Percentiles rank a stretch among this genome's conserved stretches.
Evolutionary conservation across 805 yeast genomes (phyloP).

Genomic region (Candida maltosa): DNA sequence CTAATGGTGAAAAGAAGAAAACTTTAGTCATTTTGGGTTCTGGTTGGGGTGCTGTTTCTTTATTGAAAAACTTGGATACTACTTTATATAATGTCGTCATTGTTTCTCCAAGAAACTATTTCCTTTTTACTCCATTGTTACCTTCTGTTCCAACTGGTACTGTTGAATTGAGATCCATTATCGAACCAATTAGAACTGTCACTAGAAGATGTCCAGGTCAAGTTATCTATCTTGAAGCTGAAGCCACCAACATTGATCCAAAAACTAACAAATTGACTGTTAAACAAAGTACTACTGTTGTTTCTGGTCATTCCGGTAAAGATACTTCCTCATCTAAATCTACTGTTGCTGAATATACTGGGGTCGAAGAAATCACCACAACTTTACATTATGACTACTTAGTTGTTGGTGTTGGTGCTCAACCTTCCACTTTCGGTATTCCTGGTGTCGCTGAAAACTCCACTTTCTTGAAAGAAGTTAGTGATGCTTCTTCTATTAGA

Average conservation of each 20-base stretch:
- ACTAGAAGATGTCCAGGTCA: slow-evolving; percentile 78
- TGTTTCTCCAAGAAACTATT: slow-evolving; percentile 92
- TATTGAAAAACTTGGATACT: slow-evolving; percentile 82
- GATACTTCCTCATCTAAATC: slow-evolving; percentile 43
- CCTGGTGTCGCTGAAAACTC: slow-evolving; percentile 92
- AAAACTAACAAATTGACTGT: slow-evolving; percentile 60
- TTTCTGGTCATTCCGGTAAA: slow-evolving; percentile 52
- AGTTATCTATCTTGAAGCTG: slow-evolving; percentile 84
- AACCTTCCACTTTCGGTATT: slow-evolving; percentile 90
- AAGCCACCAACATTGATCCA: slow-evolving; percentile 81
- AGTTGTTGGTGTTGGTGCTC: slow-evolving; percentile 92
- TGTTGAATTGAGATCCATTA: slow-evolving; percentile 82
- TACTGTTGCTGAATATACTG: slow-evolving; percentile 37
- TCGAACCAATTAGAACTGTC: slow-evolving; percentile 88
- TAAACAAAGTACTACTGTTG: slow-evolving; percentile 55
- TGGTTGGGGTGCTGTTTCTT: slow-evolving; percentile 93
- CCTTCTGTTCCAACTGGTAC: slow-evolving; percentile 96
- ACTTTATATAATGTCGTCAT: slow-evolving; percentile 83
- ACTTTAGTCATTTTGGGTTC: slow-evolving; percentile 80
- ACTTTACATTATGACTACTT: slow-evolving; percentile 71
- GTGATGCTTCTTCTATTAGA: slow-evolving; percentile 84
- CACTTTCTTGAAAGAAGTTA: slow-evolving; percentile 83
- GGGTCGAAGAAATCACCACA: slow-evolving; percentile 42
- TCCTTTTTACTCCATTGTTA: slow-evolving; percentile 90
- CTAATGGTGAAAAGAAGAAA: slow-evolving; percentile 61